These are phyloP conservation scores for Pogostemon cablin DNA, from an alignment of 257 asterid species.

Conservation along the genomic window DNA sequence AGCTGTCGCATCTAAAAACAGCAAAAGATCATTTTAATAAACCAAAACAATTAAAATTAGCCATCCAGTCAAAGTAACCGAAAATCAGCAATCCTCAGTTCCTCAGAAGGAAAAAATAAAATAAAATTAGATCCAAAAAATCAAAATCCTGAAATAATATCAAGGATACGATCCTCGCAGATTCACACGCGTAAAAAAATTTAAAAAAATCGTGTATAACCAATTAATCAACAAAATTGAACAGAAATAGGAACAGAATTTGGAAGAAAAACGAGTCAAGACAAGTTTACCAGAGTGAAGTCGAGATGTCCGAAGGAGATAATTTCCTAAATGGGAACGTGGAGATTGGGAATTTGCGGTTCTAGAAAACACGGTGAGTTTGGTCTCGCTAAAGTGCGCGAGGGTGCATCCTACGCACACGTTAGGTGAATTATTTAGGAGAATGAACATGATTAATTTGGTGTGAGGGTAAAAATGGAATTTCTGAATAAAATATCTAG, in stretches of 20 bases:
- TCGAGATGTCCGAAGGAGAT: slow-evolving; percentile 8
- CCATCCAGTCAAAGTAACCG: slow-evolving; percentile 10
- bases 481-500: not conserved
- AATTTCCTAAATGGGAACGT: slow-evolving; percentile 1
- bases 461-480: slow-evolving; percentile 1
- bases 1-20: not conserved
- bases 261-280: slow-evolving; percentile 3
- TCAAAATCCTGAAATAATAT: slow-evolving; percentile 5
- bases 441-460: not conserved
- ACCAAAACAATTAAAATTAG: not conserved
- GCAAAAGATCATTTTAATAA: not conserved
- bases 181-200: slow-evolving; percentile 5
- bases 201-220: not conserved
- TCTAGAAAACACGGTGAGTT: slow-evolving; percentile 34
- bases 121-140: not conserved
- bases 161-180: not conserved
- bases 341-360: slow-evolving; percentile 45
- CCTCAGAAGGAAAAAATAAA: slow-evolving; percentile 4
- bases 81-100: slow-evolving; percentile 31
- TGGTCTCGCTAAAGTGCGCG: slow-evolving; percentile 27
- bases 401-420: slow-evolving; percentile 32
- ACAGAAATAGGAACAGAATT: slow-evolving; percentile 4
- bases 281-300: slow-evolving; percentile 32
- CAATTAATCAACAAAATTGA: slow-evolving; percentile 13
- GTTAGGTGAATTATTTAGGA: not conserved